Conservation (phyloP, 2,329 filamentous ascomycete species). For the Venturia aucupariae region DNA sequence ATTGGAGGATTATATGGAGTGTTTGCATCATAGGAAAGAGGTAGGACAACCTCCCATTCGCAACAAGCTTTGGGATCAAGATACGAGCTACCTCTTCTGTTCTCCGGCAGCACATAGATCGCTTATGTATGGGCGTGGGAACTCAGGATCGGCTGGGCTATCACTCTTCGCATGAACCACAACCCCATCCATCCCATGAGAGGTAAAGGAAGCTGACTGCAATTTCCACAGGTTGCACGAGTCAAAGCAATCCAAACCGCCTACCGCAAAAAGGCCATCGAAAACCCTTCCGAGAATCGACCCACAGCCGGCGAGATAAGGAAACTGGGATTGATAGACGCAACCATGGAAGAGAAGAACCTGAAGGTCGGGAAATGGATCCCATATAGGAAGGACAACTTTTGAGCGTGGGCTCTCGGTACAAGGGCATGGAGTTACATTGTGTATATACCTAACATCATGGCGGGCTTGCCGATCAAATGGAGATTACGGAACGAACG, state of each 20-base stretch:
- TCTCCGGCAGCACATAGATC: not conserved
- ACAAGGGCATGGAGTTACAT: not conserved
- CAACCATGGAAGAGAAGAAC: constrained; percentile 65
- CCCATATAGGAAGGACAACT: constrained; percentile 10
- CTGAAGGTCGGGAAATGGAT: constrained; percentile 24
- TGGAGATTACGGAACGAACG: not conserved
- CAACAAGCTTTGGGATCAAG: not conserved
- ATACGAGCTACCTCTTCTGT: not conserved
- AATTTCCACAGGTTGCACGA: constrained; percentile 58
- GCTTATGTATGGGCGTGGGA: not conserved
- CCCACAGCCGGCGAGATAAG: constrained; percentile 80
- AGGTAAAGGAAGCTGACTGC: not conserved
- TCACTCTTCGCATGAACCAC: not conserved
- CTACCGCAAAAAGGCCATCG: constrained; percentile 69
- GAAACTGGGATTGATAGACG: constrained; percentile 69
- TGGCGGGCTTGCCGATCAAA: not conserved
- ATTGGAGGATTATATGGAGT: constrained; percentile 97
- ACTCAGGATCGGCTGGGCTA: not conserved
- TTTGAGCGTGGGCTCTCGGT: not conserved
- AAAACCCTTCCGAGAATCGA: constrained; percentile 67
- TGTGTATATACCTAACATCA: not conserved
- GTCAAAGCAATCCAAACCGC: constrained; percentile 71
- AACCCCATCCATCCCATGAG: not conserved
- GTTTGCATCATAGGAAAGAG: constrained; percentile 98
- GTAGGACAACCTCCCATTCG: constrained; percentile 37